Conservation (phyloP, 441 rosid genomes). For the Euphorbia schlechtendalii region DNA sequence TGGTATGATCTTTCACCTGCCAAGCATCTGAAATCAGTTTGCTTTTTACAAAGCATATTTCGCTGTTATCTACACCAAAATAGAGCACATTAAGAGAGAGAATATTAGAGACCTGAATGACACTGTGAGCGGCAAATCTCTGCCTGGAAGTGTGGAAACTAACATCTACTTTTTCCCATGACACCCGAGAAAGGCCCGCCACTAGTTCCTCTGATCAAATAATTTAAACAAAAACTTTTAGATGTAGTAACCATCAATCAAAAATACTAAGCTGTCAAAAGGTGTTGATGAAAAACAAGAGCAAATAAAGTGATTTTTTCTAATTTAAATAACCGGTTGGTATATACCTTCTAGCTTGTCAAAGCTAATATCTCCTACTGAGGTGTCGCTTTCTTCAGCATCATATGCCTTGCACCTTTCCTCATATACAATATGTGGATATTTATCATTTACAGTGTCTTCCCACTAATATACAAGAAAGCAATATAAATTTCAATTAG, state of each 20-base stretch:
- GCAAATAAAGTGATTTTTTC: background rate
- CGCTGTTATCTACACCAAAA: background rate
- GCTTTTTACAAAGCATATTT: background rate
- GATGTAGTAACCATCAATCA: background rate
- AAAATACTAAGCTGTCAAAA: background rate
- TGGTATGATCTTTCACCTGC: constrained; percentile 65
- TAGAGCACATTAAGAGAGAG: background rate
- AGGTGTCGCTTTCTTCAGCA: constrained; percentile 28
- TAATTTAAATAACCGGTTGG: background rate
- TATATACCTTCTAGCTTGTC: constrained; percentile 75
- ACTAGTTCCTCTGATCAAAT: constrained; percentile 66
- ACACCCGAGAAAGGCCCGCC: constrained; percentile 63
- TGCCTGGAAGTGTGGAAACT: constrained; percentile 76
- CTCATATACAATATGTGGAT: constrained; percentile 85
- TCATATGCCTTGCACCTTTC: constrained; percentile 78
- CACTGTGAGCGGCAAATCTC: constrained; percentile 88
- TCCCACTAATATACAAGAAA: constrained; percentile 48
- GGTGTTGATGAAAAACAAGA: background rate
- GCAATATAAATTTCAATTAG: constrained; percentile 5
- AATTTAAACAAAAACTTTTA: constrained; percentile 9
- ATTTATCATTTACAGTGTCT: constrained; percentile 53
- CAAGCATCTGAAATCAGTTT: background rate
- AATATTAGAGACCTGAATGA: constrained; percentile 65
- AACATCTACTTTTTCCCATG: constrained; percentile 96
- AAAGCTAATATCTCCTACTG: constrained; percentile 33